Evolutionary conservation across 1,284 basidiomycete species (phyloP).

Genomic region (Cutaneotrichosporon sp.): DNA sequence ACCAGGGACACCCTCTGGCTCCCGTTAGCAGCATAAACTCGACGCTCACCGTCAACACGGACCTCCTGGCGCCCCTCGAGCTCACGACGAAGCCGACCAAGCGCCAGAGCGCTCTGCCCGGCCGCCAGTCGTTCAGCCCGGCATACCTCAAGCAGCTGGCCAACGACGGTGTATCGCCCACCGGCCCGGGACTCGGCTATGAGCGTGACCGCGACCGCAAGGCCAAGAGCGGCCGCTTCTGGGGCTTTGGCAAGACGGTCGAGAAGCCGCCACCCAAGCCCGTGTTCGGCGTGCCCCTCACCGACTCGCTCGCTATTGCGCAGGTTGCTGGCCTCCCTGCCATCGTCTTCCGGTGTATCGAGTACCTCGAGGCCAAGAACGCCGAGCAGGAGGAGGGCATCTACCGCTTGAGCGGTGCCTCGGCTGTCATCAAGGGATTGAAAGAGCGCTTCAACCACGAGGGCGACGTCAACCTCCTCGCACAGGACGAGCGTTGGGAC

Average conservation of each 20-base stretch:
- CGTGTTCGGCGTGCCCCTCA: slow-evolving; percentile 86
- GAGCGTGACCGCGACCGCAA: slow-evolving; percentile 73
- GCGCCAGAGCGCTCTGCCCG: slow-evolving; percentile 49
- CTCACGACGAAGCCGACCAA: slow-evolving; percentile 37
- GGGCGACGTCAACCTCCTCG: slow-evolving; percentile 85
- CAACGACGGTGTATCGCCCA: slow-evolving; percentile 29
- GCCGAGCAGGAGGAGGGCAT: slow-evolving; percentile 97
- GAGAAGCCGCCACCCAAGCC: slow-evolving; percentile 61
- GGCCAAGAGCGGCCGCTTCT: slow-evolving; percentile 84
- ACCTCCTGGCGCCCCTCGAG: slow-evolving; percentile 17
- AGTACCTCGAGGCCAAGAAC: slow-evolving; percentile 84
- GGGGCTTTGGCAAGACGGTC: slow-evolving; percentile 64
- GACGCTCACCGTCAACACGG: slow-evolving; percentile 20
- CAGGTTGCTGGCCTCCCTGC: slow-evolving; percentile 88
- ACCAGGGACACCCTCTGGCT: slow-evolving; percentile 1
- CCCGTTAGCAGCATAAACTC: slow-evolving; percentile 13
- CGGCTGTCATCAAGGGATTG: slow-evolving; percentile 88
- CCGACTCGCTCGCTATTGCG: slow-evolving; percentile 84
- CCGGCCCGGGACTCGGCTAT: slow-evolving; percentile 29
- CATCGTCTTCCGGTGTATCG: slow-evolving; percentile 90
- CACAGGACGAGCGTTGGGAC: slow-evolving; percentile 87
- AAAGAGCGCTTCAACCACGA: slow-evolving; percentile 94
- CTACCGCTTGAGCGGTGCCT: slow-evolving; percentile 89
- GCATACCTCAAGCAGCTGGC: slow-evolving; percentile 48
- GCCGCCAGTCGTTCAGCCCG: slow-evolving; percentile 35